Conservation (phyloP, 2,329 filamentous ascomycete species). For the Cordyceps farinosa region DNA sequence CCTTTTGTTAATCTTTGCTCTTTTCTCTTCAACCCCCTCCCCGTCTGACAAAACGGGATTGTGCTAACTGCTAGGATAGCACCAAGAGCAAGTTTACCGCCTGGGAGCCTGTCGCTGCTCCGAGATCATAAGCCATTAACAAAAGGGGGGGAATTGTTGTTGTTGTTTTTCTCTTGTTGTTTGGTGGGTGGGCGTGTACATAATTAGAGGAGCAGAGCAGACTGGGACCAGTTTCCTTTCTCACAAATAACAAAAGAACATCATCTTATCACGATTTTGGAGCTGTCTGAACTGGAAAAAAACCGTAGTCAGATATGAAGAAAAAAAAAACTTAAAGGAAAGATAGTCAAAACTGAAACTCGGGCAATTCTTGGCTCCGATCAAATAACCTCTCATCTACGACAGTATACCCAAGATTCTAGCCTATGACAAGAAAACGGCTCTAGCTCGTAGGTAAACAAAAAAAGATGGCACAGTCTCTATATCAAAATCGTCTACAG, state of each 20-base stretch:
- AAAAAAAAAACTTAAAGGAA: background rate
- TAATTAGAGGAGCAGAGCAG: slow-evolving; percentile 21
- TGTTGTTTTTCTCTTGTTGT: background rate
- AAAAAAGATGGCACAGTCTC: background rate
- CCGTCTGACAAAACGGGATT: no score
- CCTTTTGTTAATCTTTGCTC: no score
- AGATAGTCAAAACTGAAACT: background rate
- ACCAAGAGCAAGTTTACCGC: slow-evolving; percentile 50
- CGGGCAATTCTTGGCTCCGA: background rate
- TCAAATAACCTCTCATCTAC: slow-evolving; percentile 7
- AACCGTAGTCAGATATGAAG: background rate
- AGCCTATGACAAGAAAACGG: background rate
- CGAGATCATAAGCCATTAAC: slow-evolving; percentile 27
- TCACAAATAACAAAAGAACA: background rate
- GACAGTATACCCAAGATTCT: slow-evolving; percentile 8
- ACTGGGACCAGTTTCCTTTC: background rate
- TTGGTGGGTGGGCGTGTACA: slow-evolving; percentile 28
- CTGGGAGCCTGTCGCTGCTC: slow-evolving; percentile 48
- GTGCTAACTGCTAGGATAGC: slow-evolving; percentile 34
- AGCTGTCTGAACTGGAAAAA: background rate
- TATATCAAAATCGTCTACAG: slow-evolving; percentile 14
- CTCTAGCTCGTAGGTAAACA: slow-evolving; percentile 2
- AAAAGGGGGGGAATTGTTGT: no score
- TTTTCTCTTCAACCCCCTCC: no score
- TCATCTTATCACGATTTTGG: background rate